phyloP scores from a whole-genome alignment of 1,139 yeast genomes.

The Lodderomyces pseudojiufengensis region DNA sequence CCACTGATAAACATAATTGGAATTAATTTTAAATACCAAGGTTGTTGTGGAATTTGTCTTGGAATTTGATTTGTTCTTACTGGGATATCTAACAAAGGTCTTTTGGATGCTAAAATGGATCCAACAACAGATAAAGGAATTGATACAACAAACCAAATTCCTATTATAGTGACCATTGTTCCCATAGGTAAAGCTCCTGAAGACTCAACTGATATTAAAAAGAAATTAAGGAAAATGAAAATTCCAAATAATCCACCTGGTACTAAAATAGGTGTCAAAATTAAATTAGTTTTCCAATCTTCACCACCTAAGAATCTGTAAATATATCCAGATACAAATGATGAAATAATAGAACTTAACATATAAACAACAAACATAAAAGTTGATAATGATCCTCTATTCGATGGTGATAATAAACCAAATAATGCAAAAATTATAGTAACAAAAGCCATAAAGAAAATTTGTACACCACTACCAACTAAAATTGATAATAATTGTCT shows the following conservation, averaged over 20 bases:
- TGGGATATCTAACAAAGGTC: conserved; percentile 59
- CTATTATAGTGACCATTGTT: conserved; percentile 75
- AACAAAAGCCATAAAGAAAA: conserved; percentile 69
- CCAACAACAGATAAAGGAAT: conserved; percentile 83
- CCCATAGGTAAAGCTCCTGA: conserved; percentile 96
- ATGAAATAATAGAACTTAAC: conserved; percentile 73
- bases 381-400: conserved; percentile 90
- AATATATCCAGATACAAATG: conserved; percentile 79
- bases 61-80: conserved; percentile 93
- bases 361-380: conserved; percentile 83
- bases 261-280: conserved; percentile 76
- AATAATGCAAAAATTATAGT: conserved; percentile 81
- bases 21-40: conserved; percentile 69
- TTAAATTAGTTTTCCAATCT: conserved; percentile 81
- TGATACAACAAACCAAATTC: conserved; percentile 82
- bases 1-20: conserved; percentile 79
- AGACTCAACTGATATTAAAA: conserved; percentile 71
- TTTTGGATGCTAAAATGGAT: conserved; percentile 70
- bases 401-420: conserved; percentile 90
- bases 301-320: conserved; percentile 92
- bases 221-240: conserved; percentile 73
- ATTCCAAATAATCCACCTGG: conserved; percentile 71
- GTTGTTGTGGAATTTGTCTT: conserved; percentile 91
- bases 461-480: conserved; percentile 86
- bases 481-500: conserved; percentile 72